Base-by-base conservation (phyloP, 2,329 filamentous ascomycete genomes). In the Fusarium sp. region DNA sequence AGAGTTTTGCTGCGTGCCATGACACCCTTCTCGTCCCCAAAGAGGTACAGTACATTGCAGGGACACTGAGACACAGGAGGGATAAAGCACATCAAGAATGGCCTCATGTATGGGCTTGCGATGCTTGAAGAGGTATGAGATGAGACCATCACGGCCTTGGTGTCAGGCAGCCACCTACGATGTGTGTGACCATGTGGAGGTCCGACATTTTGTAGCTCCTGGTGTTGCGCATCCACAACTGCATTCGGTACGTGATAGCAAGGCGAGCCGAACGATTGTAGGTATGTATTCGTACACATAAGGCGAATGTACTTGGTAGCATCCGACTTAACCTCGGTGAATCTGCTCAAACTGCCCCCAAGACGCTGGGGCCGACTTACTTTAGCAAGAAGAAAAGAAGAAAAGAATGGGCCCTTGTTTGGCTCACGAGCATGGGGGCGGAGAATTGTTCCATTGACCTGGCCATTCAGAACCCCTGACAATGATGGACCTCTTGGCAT, bases 321-420 rank as follows among this genome's bases (percentile, higher is more conserved):
- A 51, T 60, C 46, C 36, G 56, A 63, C 52, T 60, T 73, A 71
- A 73, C 71, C 71, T 73, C 71, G 71, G 71, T 73, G 71, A 73
- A 73, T 67, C 49, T 51, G 36, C 31, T 58, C 21, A 13, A 43
- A 56, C 42, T 31, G 62, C 66, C 45, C 57, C 66, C 52, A 64
- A 50, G 36, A 62, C 52, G 42, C 43, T 59, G 39, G 54, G 39
- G 44, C 28, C 34, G 36, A 44, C 22, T 21, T 31, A 39, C 42
- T 54, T 60, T 53, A 59, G 47, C 36, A 49, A 45, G 33, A 47
- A 54, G 57, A 61, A 63, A 55, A 62, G 56, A 65, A 67, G 57
- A 65, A 56, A 56, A 64, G 36, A 69, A 52, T 54, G 57, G 57
- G 43, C 15, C 57, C 40, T 62, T 55, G 43, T 57, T 49, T 56